Evolutionary conservation across 179 eudicot genomes (phyloP).

Genomic region (Drosera spatulata): DNA sequence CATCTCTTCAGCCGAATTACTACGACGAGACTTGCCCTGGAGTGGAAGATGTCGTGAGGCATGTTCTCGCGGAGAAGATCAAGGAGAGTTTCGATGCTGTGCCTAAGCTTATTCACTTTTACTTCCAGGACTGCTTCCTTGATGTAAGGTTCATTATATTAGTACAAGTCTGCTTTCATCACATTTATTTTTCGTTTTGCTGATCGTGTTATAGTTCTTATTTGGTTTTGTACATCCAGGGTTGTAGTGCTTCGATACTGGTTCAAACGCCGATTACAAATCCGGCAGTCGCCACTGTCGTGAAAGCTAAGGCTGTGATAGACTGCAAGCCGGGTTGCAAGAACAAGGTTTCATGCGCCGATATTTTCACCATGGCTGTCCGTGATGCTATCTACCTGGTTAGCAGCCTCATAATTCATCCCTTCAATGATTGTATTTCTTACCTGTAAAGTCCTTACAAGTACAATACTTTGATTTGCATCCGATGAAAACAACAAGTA

Average conservation of each 20-base stretch:
- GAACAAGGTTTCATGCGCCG: slow-evolving; percentile 58
- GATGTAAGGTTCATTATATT: slow-evolving; percentile 13
- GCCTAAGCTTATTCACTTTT: slow-evolving; percentile 44
- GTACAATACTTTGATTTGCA: too few relatives aligned
- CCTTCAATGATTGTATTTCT: too few relatives aligned
- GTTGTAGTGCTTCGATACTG: slow-evolving; percentile 50
- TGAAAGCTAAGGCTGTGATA: slow-evolving; percentile 45
- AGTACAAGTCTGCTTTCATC: too few relatives aligned
- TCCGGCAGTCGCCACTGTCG: slow-evolving; percentile 46
- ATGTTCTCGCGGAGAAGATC: slow-evolving; percentile 26
- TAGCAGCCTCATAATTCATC: background rate
- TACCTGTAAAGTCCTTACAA: too few relatives aligned
- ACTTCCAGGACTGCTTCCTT: slow-evolving; percentile 53
- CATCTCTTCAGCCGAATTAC: slow-evolving; percentile 16
- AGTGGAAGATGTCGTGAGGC: slow-evolving; percentile 36
- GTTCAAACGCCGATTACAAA: slow-evolving; percentile 28
- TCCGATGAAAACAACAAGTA: too few relatives aligned
- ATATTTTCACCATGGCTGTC: slow-evolving; percentile 53
- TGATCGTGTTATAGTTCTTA: too few relatives aligned
- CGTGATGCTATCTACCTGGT: slow-evolving; percentile 46
- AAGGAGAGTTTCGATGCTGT: slow-evolving; percentile 36
- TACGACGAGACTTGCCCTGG: slow-evolving; percentile 36
- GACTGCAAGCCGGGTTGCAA: slow-evolving; percentile 28
- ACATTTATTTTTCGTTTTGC: too few relatives aligned
- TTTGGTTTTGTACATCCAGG: slow-evolving; percentile 15